A percentile compares a stretch with the other conserved stretches of the same genome.
Evolutionary conservation across 345 rosid genomes (phyloP).

Genomic region (Lepidium sativum): DNA sequence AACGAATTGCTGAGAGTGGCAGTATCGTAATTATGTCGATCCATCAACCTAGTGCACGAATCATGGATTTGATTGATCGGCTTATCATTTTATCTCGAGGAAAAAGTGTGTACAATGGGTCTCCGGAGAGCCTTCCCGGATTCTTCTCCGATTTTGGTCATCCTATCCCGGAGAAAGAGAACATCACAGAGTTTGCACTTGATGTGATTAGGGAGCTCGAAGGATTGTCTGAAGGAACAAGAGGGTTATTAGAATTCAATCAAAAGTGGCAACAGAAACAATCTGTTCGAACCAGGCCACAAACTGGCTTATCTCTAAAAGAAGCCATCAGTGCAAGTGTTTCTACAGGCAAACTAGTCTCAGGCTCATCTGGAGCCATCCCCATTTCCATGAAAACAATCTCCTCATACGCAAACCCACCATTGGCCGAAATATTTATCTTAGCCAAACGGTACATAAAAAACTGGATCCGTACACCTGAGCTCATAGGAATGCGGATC

Average conservation of each 20-base stretch:
- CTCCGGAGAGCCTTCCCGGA: slow-evolving; percentile 39
- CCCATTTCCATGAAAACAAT: slow-evolving; percentile 20
- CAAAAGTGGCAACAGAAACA: slow-evolving; percentile 40
- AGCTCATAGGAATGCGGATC: slow-evolving; percentile 16
- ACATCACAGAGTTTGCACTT: slow-evolving; percentile 62
- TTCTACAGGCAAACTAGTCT: slow-evolving; percentile 28
- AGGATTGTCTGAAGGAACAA: slow-evolving; percentile 52
- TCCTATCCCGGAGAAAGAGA: slow-evolving; percentile 70
- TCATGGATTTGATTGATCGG: slow-evolving; percentile 52
- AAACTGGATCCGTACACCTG: slow-evolving; percentile 28
- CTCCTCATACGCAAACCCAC: slow-evolving; percentile 21
- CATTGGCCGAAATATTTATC: slow-evolving; percentile 4
- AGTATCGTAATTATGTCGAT: slow-evolving; percentile 83
- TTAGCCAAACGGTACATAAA: slow-evolving; percentile 28
- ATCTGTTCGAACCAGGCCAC: not conserved
- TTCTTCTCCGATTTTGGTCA: slow-evolving; percentile 60
- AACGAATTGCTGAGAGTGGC: slow-evolving; percentile 77
- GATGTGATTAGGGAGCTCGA: slow-evolving; percentile 43
- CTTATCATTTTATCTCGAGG: slow-evolving; percentile 50
- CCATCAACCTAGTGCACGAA: slow-evolving; percentile 81
- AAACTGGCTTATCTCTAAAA: slow-evolving; percentile 9
- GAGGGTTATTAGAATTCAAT: slow-evolving; percentile 51
- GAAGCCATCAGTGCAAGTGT: slow-evolving; percentile 26
- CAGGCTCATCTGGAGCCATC: slow-evolving; percentile 24
- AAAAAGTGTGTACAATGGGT: slow-evolving; percentile 44